These are phyloP conservation scores for Avena eriantha DNA, from an alignment of 176 grass and related monocot genomes.

Conservation along the genomic window DNA sequence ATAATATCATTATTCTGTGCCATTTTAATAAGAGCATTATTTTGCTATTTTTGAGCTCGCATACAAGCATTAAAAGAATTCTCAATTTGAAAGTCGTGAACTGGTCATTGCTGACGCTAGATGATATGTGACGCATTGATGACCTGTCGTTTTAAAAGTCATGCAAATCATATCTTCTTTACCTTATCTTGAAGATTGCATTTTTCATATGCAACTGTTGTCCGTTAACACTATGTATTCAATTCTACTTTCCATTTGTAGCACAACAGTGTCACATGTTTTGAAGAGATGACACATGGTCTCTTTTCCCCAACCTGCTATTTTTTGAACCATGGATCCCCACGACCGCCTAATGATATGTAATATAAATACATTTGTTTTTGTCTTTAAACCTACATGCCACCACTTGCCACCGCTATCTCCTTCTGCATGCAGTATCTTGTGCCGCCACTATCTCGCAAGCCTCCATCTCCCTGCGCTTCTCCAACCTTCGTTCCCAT, in stretches of 20 bases:
- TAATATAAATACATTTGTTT: neutral
- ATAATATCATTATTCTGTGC: too few relatives aligned
- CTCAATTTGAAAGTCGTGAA: too few relatives aligned
- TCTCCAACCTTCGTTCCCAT: neutral
- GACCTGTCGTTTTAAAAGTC: neutral
- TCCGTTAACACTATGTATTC: neutral
- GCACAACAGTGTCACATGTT: neutral
- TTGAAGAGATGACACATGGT: neutral
- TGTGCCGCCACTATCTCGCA: neutral
- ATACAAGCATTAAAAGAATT: too few relatives aligned
- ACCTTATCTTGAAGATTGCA: neutral
- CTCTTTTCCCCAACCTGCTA: neutral
- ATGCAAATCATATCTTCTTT: neutral
- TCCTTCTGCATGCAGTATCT: too few relatives aligned
- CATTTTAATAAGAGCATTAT: too few relatives aligned
- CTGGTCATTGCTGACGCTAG: neutral
- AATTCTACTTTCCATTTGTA: neutral
- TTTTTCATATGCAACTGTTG: neutral
- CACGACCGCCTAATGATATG: neutral
- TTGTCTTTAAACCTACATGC: too few relatives aligned
- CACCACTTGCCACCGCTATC: too few relatives aligned
- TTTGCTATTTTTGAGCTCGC: too few relatives aligned
- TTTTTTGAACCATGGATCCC: neutral
- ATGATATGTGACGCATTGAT: neutral
- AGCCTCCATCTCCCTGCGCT: neutral